phyloP scores from a whole-genome alignment of 2,329 filamentous ascomycete species.

The Chrysoporthe austroafricana region DNA sequence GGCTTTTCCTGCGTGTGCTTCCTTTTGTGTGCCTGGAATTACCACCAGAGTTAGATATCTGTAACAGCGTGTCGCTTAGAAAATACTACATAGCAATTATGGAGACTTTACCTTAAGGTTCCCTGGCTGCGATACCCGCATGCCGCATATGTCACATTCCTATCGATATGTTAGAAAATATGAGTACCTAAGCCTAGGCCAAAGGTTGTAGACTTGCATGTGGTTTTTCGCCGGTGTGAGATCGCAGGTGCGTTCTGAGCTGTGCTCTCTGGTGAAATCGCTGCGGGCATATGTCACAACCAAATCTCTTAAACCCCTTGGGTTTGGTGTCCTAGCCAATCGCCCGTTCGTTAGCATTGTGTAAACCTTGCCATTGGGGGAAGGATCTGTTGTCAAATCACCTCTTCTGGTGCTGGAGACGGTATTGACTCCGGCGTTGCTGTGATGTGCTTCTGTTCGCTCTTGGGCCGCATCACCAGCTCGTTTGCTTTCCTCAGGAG shows the following conservation, averaged over 20 bases:
- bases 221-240: conserved; percentile 88
- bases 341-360: not conserved
- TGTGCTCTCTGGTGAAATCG: conserved; percentile 91
- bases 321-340: conserved; percentile 27
- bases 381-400: not conserved
- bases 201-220: conserved; percentile 67
- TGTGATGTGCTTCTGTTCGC: not conserved
- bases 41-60: conserved; percentile 23
- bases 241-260: conserved; percentile 83
- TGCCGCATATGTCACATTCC: conserved; percentile 59
- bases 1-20: conserved; percentile 88
- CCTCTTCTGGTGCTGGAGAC: conserved; percentile 16
- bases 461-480: conserved; percentile 1
- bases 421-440: conserved; percentile 11
- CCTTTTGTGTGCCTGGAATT: conserved; percentile 74
- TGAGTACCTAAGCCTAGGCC: not conserved
- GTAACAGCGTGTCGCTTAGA: not conserved
- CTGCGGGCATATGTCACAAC: conserved; percentile 75
- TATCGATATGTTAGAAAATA: conserved; percentile 28
- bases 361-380: not conserved
- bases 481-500: conserved; percentile 22
- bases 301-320: conserved; percentile 62
- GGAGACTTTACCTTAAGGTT: conserved; percentile 73
- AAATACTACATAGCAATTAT: not conserved
- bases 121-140: conserved; percentile 85